Base-by-base conservation (phyloP, 2,329 filamentous ascomycete species). In the Teratosphaeria zuluensis region DNA sequence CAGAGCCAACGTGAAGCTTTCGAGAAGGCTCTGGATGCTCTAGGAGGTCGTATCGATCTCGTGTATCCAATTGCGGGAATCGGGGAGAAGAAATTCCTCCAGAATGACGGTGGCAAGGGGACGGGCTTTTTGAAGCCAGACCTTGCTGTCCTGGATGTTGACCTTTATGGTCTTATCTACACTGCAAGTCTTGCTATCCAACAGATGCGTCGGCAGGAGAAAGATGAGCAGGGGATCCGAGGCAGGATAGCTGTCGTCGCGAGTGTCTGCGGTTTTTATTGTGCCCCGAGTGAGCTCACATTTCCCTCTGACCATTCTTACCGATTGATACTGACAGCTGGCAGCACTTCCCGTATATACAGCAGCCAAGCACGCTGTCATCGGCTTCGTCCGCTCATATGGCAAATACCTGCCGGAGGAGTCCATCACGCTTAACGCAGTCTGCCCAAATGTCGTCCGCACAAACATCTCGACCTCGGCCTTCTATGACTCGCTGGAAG, bases 231-330 rank as follows among this genome's bases (percentile, higher is more conserved):
- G 35, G 73, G 71, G 0, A 69, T 70, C 24, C 63, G 73, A 30
- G 76, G 76, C 5, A 76, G 75, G 58, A 66, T 70, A 53, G 63
- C 62, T 56, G 62, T 64, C 19, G 71, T 73, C 1, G 73, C 73
- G 12, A 76, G 73, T n/a, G 68, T 77, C 2, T 77, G 75, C 56
- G 74, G 75, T 0, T 70, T 77, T 57, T 77, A 77, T 56, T 73
- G 68, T 59, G 71, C 75, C 3, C 72, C 75, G 0, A 74, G 66
- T 68, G 54, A 62, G 66, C 61, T 30, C 14, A 12, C 8, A 31
- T 31, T 31, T 7, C 5, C 3, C 21, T 28, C 19, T 16, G 2
- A 5, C 32, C 21, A 12, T 21, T 48, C 32, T 12, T 7, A n/a
- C 24, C 24, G 3, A 16, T 42, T 16, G 56, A 24, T 9, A 30